phyloP scores from a whole-genome alignment of 73 alveolate species.

The Paramecium pentaurelia region DNA sequence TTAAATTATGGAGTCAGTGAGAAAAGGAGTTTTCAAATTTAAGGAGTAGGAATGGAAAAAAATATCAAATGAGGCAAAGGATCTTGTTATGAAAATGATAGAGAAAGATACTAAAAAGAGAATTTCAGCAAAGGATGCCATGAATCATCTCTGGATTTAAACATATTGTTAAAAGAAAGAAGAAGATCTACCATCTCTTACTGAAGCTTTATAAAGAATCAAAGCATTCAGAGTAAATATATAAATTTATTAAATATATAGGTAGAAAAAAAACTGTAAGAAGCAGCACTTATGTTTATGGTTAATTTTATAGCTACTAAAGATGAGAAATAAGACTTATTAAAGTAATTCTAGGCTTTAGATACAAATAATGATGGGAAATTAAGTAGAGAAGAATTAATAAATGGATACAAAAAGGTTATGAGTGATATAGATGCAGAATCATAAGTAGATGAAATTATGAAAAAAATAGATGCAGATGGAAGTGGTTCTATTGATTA shows the following conservation, averaged over 20 bases:
- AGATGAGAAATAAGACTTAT: conserved; percentile 56
- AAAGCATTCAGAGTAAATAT: conserved; percentile 47
- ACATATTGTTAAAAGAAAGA: neutral
- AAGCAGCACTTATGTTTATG: conserved; percentile 61
- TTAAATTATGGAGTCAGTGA: conserved; percentile 43
- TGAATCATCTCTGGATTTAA: conserved; percentile 48
- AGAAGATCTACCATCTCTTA: conserved; percentile 35
- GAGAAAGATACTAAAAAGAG: conserved; percentile 66
- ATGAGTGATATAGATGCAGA: conserved; percentile 63
- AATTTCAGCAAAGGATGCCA: conserved; percentile 54
- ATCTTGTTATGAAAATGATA: conserved; percentile 42
- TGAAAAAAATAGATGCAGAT: conserved; percentile 72
- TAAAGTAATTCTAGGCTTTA: conserved; percentile 31
- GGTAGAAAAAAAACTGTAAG: conserved; percentile 58
- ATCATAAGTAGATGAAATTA: conserved; percentile 69
- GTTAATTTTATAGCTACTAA: conserved; percentile 55
- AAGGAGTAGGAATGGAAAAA: conserved; percentile 50
- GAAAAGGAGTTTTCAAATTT: conserved; percentile 48
- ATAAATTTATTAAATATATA: neutral
- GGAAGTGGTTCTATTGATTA: conserved; percentile 76
- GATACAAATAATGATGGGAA: conserved; percentile 61
- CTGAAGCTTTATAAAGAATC: conserved; percentile 31
- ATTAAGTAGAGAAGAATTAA: conserved; percentile 74
- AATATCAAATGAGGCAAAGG: conserved; percentile 63
- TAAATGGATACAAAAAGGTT: conserved; percentile 65